Percentiles rank a stretch among this genome's conserved stretches.
Conservation (phyloP, 495 filamentous ascomycete species). For the Hamigera avellanea region DNA sequence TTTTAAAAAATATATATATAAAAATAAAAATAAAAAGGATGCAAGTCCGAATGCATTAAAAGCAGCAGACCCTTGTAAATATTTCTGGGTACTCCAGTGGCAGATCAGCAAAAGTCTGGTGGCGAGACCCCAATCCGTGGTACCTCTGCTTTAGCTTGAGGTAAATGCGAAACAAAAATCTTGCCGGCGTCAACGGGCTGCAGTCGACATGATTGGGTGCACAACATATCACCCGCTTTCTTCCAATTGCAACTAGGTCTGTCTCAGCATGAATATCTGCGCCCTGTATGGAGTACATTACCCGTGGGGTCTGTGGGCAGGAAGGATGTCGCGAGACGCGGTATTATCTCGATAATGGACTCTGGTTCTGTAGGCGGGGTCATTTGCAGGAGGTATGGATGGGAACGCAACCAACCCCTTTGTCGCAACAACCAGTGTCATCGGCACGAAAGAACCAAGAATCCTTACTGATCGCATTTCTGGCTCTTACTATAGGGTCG, state of each 20-base stretch:
- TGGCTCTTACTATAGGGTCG: slow-evolving; percentile 17
- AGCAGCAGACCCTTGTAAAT: too few relatives aligned
- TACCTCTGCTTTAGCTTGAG: not conserved
- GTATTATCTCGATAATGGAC: slow-evolving; percentile 54
- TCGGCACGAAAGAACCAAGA: not conserved
- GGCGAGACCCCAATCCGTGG: not conserved
- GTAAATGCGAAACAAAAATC: slow-evolving; percentile 1
- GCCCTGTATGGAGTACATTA: slow-evolving; percentile 42
- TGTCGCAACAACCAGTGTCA: too few relatives aligned
- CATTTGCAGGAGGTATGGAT: slow-evolving; percentile 47
- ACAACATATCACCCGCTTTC: slow-evolving; percentile 8
- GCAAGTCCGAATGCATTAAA: too few relatives aligned
- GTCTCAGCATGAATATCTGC: slow-evolving; percentile 25
- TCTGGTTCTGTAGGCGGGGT: slow-evolving; percentile 53
- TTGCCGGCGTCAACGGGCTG: not conserved
- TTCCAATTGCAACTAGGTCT: too few relatives aligned
- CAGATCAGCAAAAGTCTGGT: not conserved
- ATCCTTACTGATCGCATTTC: not conserved
- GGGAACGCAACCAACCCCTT: not conserved
- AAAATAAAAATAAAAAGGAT: too few relatives aligned
- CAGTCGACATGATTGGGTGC: slow-evolving; percentile 3
- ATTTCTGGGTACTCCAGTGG: too few relatives aligned
- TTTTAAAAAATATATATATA: too few relatives aligned
- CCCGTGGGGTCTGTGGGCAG: slow-evolving; percentile 47
- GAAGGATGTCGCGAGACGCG: slow-evolving; percentile 51